Evolutionary conservation across 306 rosid genomes (phyloP).

Genomic region (Dryas octopetala): DNA sequence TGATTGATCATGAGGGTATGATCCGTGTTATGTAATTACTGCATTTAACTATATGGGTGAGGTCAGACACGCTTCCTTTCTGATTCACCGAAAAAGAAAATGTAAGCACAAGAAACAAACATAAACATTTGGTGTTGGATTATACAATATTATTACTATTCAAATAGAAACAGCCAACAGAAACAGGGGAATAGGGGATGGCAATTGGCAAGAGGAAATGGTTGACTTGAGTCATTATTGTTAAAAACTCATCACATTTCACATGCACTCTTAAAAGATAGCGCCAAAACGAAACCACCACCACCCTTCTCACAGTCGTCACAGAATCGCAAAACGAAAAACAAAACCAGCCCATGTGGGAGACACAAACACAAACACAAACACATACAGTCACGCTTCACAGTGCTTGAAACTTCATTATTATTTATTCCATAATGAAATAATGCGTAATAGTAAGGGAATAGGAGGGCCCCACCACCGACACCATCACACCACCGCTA

Average conservation of each 20-base stretch:
- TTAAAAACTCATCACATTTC: conserved; percentile 25
- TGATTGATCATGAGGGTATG: no score
- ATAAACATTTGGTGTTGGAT: no score
- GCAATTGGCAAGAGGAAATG: background rate
- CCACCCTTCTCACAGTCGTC: background rate
- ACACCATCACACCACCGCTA: conserved; percentile 42
- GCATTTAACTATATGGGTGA: no score
- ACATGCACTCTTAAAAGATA: background rate
- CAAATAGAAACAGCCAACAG: background rate
- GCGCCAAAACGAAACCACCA: conserved; percentile 24
- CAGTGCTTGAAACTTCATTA: background rate
- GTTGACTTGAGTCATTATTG: background rate
- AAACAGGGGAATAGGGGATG: no score
- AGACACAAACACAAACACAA: conserved; percentile 34
- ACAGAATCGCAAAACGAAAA: background rate
- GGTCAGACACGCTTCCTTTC: no score
- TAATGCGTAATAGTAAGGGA: background rate
- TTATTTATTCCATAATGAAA: no score
- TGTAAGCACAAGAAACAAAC: no score
- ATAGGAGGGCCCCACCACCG: conserved; percentile 57
- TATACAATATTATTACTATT: background rate
- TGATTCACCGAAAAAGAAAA: no score
- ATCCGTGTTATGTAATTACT: no score
- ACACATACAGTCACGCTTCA: conserved; percentile 25
- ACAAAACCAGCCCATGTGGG: conserved; percentile 47